Percentiles rank a stretch among this genome's conserved stretches.
Conservation (phyloP, 1,284 basidiomycete genomes). For the Pyrrhoderma lamaoense region DNA sequence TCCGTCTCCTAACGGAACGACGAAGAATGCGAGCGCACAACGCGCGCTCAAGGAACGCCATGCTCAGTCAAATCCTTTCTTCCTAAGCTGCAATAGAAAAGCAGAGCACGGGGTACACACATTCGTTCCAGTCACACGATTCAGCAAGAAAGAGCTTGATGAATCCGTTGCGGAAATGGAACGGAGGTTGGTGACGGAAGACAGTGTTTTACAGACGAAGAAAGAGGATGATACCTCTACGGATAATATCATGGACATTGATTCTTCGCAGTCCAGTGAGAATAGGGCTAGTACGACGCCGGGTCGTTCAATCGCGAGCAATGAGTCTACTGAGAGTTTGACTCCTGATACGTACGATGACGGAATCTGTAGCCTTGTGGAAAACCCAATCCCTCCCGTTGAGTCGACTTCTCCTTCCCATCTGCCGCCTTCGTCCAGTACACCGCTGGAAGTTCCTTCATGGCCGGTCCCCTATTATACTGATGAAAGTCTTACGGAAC, state of each 20-base stretch:
- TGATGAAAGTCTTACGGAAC: constrained; percentile 48
- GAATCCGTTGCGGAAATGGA: constrained; percentile 64
- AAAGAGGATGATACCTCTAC: constrained; percentile 50
- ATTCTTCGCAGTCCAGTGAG: not conserved
- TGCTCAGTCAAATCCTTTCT: constrained; percentile 61
- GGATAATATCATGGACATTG: constrained; percentile 4
- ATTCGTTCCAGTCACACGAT: constrained; percentile 77
- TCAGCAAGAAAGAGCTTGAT: constrained; percentile 58
- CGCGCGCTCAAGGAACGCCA: constrained; percentile 52
- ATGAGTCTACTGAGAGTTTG: not conserved
- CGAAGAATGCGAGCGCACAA: constrained; percentile 20
- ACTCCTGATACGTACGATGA: constrained; percentile 9
- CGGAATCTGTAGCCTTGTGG: constrained; percentile 9
- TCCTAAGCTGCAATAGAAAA: constrained; percentile 60
- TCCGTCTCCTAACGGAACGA: constrained; percentile 35
- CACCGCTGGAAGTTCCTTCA: constrained; percentile 30
- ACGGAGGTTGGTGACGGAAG: constrained; percentile 30
- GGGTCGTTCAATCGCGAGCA: not conserved
- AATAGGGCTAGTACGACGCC: not conserved
- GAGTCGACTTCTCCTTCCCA: constrained; percentile 16
- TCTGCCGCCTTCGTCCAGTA: constrained; percentile 9
- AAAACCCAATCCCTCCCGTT: constrained; percentile 10
- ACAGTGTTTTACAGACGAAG: not conserved
- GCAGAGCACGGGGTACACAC: constrained; percentile 60
- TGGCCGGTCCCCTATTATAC: constrained; percentile 40